Conservation (phyloP, 1,284 basidiomycete species). For the Apiotrichum siamense region DNA sequence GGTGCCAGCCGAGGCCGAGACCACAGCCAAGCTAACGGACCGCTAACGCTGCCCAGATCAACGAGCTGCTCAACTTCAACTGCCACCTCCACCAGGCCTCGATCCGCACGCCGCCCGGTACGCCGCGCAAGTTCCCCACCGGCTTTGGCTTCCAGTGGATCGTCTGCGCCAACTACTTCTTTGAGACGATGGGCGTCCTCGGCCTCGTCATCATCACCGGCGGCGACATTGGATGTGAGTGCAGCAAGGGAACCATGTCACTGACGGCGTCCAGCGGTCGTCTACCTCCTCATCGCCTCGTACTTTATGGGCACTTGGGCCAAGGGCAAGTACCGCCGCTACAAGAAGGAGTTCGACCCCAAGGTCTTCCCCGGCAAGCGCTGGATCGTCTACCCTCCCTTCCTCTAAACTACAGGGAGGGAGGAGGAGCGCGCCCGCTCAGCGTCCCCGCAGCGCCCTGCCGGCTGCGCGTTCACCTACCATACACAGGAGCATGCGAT, state of each 20-base stretch:
- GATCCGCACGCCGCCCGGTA: constrained; percentile 75
- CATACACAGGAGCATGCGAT: no score
- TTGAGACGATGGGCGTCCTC: constrained; percentile 76
- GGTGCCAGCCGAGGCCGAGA: no score
- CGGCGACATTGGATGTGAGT: constrained; percentile 64
- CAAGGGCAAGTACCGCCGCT: constrained; percentile 79
- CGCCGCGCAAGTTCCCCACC: constrained; percentile 72
- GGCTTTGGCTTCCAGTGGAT: constrained; percentile 74
- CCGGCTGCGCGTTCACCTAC: no score
- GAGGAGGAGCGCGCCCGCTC: no score
- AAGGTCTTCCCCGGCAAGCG: constrained; percentile 49
- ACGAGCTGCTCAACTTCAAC: constrained; percentile 79
- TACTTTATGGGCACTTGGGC: constrained; percentile 85
- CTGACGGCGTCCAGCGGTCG: constrained; percentile 52
- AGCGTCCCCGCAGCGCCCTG: no score
- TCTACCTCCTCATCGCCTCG: constrained; percentile 65
- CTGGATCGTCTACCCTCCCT: constrained; percentile 40
- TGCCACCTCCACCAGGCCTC: constrained; percentile 76
- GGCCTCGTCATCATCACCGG: constrained; percentile 69
- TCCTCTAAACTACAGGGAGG: constrained; percentile 21
- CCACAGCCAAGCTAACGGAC: no score
- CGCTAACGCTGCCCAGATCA: no score
- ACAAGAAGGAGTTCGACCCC: constrained; percentile 89
- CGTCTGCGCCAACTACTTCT: constrained; percentile 92
- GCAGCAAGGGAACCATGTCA: constrained; percentile 2